These are phyloP conservation scores for Sphagnurus paluster DNA, from an alignment of 1,284 basidiomycete species.

Conservation along the genomic window DNA sequence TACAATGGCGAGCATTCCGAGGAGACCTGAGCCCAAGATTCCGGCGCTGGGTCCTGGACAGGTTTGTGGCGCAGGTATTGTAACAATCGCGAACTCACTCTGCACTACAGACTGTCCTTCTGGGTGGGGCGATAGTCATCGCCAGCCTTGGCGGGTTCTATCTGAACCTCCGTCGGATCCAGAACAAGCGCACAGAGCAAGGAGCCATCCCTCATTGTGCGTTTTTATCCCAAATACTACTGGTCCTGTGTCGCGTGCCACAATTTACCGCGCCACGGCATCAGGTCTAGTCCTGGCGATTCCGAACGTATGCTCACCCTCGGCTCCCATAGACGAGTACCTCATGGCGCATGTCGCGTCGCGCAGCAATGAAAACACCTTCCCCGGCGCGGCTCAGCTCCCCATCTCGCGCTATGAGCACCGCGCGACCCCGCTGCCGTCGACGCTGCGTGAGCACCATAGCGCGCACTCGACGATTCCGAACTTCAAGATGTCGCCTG, in stretches of 20 bases:
- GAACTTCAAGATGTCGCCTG: constrained; percentile 7
- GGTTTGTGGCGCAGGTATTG: not conserved
- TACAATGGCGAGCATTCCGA: constrained; percentile 6
- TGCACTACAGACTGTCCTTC: constrained; percentile 12
- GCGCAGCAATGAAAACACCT: constrained; percentile 3
- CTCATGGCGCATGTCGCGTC: constrained; percentile 17
- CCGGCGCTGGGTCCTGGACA: constrained; percentile 8
- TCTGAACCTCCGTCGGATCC: constrained; percentile 16
- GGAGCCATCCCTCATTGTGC: constrained; percentile 19
- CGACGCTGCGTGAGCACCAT: constrained; percentile 10
- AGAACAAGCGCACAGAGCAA: constrained; percentile 14
- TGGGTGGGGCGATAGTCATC: constrained; percentile 16
- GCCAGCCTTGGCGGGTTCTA: constrained; percentile 21
- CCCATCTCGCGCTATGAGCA: constrained; percentile 9
- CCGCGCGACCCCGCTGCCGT: constrained; percentile 1
- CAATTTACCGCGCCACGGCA: too few species aligned
- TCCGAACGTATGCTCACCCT: not conserved
- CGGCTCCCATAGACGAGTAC: constrained; percentile 15
- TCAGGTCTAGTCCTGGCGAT: too few species aligned
- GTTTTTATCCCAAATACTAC: not conserved
- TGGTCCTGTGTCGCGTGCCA: too few species aligned
- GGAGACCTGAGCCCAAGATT: not conserved
- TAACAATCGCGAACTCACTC: not conserved
- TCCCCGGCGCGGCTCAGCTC: constrained; percentile 6
- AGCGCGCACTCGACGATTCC: constrained; percentile 10